These are phyloP conservation scores for Lantana camara DNA, from an alignment of 257 asterid species.

Conservation along the genomic window DNA sequence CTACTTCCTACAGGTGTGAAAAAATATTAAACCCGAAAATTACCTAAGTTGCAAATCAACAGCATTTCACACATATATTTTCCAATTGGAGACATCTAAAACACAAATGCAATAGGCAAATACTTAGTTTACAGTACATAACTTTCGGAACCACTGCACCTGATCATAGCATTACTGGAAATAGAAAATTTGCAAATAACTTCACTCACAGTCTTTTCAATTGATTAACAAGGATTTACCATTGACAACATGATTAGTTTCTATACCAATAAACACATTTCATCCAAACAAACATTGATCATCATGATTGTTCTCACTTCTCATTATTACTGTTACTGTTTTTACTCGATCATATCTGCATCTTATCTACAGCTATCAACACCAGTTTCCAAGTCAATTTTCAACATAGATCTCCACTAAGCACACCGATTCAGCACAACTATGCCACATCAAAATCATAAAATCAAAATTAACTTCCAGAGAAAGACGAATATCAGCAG, in stretches of 20 bases:
- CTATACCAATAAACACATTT: neutral
- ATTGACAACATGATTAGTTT: constrained; percentile 4
- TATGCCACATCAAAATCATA: constrained; percentile 16
- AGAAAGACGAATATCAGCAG: neutral
- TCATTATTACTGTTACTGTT: neutral
- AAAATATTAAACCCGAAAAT: constrained; percentile 12
- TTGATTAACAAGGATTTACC: constrained; percentile 1
- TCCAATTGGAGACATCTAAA: constrained; percentile 15
- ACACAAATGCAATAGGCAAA: neutral
- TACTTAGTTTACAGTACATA: too few relatives aligned
- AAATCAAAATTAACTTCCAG: neutral
- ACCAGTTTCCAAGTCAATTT: constrained; percentile 21
- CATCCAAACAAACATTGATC: neutral
- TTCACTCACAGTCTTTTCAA: neutral
- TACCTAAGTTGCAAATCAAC: constrained; percentile 13
- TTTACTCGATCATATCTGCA: constrained; percentile 16
- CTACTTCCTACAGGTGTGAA: constrained; percentile 12
- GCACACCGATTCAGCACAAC: constrained; percentile 14
- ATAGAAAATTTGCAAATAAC: constrained; percentile 4
- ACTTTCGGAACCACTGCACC: neutral
- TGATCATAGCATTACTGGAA: neutral
- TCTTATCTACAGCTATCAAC: constrained; percentile 14
- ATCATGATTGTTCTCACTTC: too few relatives aligned
- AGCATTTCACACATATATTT: neutral
- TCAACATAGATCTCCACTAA: constrained; percentile 31